phyloP scores from a whole-genome alignment of 179 eudicot species.

The Silene vulgaris region DNA sequence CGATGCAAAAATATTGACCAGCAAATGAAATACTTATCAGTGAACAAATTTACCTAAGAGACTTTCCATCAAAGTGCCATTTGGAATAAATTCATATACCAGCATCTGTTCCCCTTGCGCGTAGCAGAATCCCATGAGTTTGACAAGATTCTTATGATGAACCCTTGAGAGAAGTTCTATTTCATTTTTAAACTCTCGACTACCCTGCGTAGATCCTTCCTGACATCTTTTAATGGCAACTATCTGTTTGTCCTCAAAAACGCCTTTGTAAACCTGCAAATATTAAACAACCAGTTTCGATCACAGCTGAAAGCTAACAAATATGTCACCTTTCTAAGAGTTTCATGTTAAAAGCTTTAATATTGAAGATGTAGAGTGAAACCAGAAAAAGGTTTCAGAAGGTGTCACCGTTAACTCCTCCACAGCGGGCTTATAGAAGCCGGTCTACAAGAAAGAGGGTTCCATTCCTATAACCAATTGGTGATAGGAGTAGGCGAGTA shows the following conservation, averaged over 20 bases:
- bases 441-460: too few species aligned
- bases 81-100: constrained; percentile 60
- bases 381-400: background rate
- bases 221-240: constrained; percentile 64
- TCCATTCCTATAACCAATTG: too few species aligned
- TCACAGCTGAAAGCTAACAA: constrained; percentile 1
- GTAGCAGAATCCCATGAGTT: constrained; percentile 56
- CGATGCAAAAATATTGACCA: background rate
- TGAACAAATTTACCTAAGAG: constrained; percentile 43
- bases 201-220: constrained; percentile 60
- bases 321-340: background rate
- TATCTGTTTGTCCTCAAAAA: constrained; percentile 41
- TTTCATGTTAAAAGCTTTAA: background rate
- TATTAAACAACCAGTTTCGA: background rate
- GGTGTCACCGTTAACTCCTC: background rate
- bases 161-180: constrained; percentile 66
- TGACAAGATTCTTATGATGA: constrained; percentile 63
- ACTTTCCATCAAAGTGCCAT: constrained; percentile 53
- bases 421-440: too few species aligned
- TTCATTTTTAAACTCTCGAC: constrained; percentile 56
- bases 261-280: constrained; percentile 68
- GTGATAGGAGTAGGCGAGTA: too few species aligned
- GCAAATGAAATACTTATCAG: too few species aligned
- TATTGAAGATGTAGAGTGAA: background rate
- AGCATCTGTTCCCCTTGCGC: constrained; percentile 57